Conservation (phyloP, 2,329 filamentous ascomycete species). For the Fusarium nematophilum region DNA sequence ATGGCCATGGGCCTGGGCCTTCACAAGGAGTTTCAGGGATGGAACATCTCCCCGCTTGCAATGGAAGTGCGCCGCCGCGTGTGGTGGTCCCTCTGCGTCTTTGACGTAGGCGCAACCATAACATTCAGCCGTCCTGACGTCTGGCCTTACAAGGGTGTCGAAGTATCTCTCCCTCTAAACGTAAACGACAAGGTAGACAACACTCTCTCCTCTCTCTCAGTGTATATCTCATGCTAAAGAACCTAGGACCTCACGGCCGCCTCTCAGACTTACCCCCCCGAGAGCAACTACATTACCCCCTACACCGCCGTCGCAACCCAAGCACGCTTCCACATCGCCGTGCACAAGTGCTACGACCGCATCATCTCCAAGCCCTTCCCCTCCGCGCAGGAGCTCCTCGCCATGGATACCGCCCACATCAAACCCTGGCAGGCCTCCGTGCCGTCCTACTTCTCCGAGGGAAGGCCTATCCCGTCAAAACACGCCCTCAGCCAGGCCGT, state of each 20-base stretch:
- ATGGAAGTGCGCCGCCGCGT: conserved; percentile 51
- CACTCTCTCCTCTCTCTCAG: no score
- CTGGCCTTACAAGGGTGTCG: conserved; percentile 55
- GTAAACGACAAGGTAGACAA: conserved; percentile 56
- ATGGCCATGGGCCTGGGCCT: conserved; percentile 63
- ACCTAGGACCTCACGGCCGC: conserved; percentile 48
- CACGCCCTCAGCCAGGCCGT: conserved; percentile 55
- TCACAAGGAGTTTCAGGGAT: conserved; percentile 56
- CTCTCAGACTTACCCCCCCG: conserved; percentile 47
- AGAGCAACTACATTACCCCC: conserved; percentile 54
- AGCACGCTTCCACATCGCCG: conserved; percentile 57
- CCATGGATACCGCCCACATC: conserved; percentile 53
- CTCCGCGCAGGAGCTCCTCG: conserved; percentile 53
- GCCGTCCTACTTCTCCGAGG: conserved; percentile 51
- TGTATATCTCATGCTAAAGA: conserved; percentile 3
- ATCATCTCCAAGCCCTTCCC: conserved; percentile 59
- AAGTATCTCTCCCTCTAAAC: conserved; percentile 56
- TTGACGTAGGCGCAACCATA: conserved; percentile 60
- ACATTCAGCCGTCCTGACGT: conserved; percentile 50
- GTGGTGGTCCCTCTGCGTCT: conserved; percentile 56
- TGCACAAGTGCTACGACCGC: conserved; percentile 57
- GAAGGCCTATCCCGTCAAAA: conserved; percentile 46
- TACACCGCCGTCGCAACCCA: conserved; percentile 58
- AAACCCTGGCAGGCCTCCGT: conserved; percentile 51
- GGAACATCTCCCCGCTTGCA: conserved; percentile 47